Conservation (phyloP, 176 grass and related monocot genomes). For the Oryza brachyantha region DNA sequence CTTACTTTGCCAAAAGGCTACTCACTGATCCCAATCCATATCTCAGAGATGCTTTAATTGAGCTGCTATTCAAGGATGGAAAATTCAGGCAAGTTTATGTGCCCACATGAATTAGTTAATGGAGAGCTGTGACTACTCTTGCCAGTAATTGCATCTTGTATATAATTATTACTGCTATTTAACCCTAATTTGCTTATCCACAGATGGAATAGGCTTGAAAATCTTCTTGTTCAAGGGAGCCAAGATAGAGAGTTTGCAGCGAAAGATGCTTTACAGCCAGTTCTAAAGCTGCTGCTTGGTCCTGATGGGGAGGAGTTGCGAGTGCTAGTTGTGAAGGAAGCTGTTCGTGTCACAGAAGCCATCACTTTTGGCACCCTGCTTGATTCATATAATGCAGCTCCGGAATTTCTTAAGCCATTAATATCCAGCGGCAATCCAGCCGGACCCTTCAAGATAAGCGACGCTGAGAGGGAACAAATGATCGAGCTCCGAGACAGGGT, state of each 20-base stretch:
- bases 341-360: conserved; percentile 83
- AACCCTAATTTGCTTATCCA: conserved; percentile 14
- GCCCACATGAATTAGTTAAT: conserved; percentile 19
- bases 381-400: conserved; percentile 69
- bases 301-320: conserved; percentile 81
- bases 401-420: conserved; percentile 71
- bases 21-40: conserved; percentile 98
- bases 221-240: conserved; percentile 92
- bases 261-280: conserved; percentile 92
- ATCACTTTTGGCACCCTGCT: conserved; percentile 66
- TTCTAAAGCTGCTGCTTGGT: conserved; percentile 80
- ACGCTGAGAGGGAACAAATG: conserved; percentile 63
- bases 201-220: conserved; percentile 99
- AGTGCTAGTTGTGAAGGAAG: conserved; percentile 83
- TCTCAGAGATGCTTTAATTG: conserved; percentile 96
- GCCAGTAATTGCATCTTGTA: neutral
- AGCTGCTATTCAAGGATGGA: conserved; percentile 96
- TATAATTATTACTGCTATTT: neutral
- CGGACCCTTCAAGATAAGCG: conserved; percentile 71
- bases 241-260: conserved; percentile 89
- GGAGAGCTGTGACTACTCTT: neutral
- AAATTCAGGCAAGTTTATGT: conserved; percentile 80
- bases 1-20: conserved; percentile 98
- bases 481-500: conserved; percentile 77
- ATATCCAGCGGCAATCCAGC: conserved; percentile 55